Conservation (phyloP, 2,329 filamentous ascomycete species). For the Cadophora sp. region DNA sequence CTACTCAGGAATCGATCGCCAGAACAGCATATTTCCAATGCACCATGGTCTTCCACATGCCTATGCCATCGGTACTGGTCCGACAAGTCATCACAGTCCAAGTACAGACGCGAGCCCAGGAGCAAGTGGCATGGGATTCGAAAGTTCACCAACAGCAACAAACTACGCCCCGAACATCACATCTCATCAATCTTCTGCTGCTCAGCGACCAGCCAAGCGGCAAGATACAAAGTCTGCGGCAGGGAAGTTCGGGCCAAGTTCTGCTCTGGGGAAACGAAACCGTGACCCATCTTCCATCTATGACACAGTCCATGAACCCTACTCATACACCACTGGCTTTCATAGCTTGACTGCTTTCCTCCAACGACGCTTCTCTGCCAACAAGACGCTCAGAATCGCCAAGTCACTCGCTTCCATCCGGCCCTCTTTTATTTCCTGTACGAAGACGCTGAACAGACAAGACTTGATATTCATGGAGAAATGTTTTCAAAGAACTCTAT, state of each 20-base stretch:
- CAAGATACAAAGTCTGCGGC: constrained; percentile 38
- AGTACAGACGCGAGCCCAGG: constrained; percentile 70
- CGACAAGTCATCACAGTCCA: constrained; percentile 67
- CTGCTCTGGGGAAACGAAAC: constrained; percentile 56
- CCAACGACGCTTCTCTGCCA: constrained; percentile 76
- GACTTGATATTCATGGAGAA: constrained; percentile 98
- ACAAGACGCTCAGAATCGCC: constrained; percentile 82
- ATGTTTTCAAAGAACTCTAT: constrained; percentile 89
- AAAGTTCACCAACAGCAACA: constrained; percentile 59
- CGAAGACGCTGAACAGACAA: constrained; percentile 83
- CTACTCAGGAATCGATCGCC: constrained; percentile 50
- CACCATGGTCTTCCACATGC: constrained; percentile 70
- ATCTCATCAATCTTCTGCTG: constrained; percentile 32
- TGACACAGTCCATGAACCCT: constrained; percentile 86
- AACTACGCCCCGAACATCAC: constrained; percentile 35
- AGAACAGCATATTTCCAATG: constrained; percentile 49
- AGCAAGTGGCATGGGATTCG: constrained; percentile 58
- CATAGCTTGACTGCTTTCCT: constrained; percentile 86
- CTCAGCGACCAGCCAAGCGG: constrained; percentile 40
- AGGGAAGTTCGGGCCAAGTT: constrained; percentile 41
- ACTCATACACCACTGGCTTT: constrained; percentile 89
- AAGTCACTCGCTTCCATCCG: constrained; percentile 88
- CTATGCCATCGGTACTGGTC: constrained; percentile 68
- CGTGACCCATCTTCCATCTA: constrained; percentile 87
- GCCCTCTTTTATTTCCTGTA: constrained; percentile 91